Percentiles rank a stretch among this genome's conserved stretches.
Evolutionary conservation across 2,329 filamentous ascomycete species (phyloP).

Genomic region (Cyphellophora attinorum): DNA sequence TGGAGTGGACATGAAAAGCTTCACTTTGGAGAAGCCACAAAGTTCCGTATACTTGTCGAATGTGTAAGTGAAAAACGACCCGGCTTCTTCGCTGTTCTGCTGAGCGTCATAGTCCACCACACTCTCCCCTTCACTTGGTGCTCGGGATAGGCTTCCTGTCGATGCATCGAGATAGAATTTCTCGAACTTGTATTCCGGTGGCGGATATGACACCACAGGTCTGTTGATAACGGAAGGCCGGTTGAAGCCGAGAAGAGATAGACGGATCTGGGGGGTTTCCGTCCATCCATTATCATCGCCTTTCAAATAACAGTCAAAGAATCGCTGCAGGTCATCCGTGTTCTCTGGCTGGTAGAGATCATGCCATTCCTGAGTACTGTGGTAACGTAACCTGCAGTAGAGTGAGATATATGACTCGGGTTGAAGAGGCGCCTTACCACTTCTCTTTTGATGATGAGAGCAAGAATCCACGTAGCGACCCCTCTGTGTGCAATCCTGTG

Average conservation of each 20-base stretch:
- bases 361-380: no score
- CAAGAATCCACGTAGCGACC: conserved; percentile 28
- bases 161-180: conserved; percentile 25
- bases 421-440: conserved; percentile 38
- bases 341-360: conserved; percentile 32
- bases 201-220: conserved; percentile 21
- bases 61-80: conserved; percentile 32
- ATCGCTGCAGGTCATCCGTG: conserved; percentile 29
- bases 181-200: conserved; percentile 8
- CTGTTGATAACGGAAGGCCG: conserved; percentile 12
- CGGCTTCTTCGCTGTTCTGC: conserved; percentile 16
- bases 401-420: no score
- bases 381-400: no score
- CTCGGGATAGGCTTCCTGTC: conserved; percentile 6
- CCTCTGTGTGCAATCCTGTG: conserved; percentile 27
- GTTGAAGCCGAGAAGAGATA: conserved; percentile 21
- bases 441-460: conserved; percentile 36
- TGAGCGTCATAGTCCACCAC: conserved; percentile 24
- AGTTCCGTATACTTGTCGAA: conserved; percentile 28
- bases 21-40: conserved; percentile 38
- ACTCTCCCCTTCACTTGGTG: neutral
- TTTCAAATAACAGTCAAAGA: conserved; percentile 39
- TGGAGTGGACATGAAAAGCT: conserved; percentile 35
- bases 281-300: conserved; percentile 37
- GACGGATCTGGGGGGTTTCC: conserved; percentile 32